Base-by-base conservation (phyloP, 2,329 filamentous ascomycete species). In the Colletotrichum tropicicola region DNA sequence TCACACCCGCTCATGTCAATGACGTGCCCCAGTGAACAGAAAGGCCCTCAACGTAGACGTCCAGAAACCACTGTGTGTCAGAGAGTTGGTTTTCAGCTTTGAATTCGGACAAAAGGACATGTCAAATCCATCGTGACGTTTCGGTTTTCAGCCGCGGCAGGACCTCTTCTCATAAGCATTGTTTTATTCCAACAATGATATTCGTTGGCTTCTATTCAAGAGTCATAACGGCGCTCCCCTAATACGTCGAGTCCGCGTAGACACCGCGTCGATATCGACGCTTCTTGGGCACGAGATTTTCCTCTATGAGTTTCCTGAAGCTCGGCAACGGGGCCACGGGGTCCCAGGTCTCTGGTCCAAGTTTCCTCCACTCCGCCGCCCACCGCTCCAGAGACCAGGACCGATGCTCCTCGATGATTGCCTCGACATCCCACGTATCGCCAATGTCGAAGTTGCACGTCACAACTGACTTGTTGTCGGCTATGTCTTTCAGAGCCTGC, bases 321-420 rank as follows among this genome's bases (percentile, higher is more conserved):
- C 1, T 0, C 0, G 48, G 48, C 48, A 52, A n/a, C 48, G 48
- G 48, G 0, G 48, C 48, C 15, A n/a, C 48, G 4, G 48, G 48
- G 17, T 52, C 19, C 48, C 48, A 39, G 0, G 13, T 1, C 12
- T 0, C 1, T 6, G 48, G 48, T 0, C 39, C 21, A 15, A 0
- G 48, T 7, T 13, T 52, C 0, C 1, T 6, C 48, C 32, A 2
- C 23, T 0, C 32, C 21, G 6, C 19, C 30, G 0, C 9, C 48
- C 48, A 52, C 19, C 25, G 13, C 0, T 52, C 0, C 0, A 23
- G 0, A 23, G 48, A 25, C 48, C 48, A 52, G 19, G 0, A 0
- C 48, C 28, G 10, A 30, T 52, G 21, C 0, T 52, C 48, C 0
- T 37, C 5, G 13, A 52, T 35, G 32, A 52, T 37, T 17, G 8